Percentiles rank a stretch among this genome's conserved stretches.
Evolutionary conservation across 2,329 filamentous ascomycete genomes (phyloP).

Genomic region (Colletotrichum sp.): DNA sequence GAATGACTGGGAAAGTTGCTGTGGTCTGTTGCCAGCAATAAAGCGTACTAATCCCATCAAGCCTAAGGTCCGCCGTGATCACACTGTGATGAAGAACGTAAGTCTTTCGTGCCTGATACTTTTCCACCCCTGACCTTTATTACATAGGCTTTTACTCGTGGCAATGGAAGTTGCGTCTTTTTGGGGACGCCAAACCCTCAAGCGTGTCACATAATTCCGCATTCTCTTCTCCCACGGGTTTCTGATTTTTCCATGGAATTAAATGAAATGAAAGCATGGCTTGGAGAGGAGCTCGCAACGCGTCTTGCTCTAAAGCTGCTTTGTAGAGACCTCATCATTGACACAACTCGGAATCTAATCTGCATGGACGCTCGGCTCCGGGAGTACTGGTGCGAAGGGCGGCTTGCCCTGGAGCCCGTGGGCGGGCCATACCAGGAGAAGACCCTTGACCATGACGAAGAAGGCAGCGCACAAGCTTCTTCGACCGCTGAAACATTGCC

Average conservation of each 20-base stretch:
- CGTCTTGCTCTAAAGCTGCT: not conserved
- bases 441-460: not conserved
- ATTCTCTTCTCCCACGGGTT: not conserved
- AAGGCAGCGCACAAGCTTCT: not conserved
- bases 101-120: not conserved
- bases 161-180: not conserved
- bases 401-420: not conserved
- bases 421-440: not conserved
- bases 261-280: not conserved
- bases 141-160: not conserved
- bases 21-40: not conserved
- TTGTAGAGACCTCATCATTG: not conserved
- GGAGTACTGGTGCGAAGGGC: not conserved
- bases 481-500: too few relatives aligned
- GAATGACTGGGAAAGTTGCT: not conserved
- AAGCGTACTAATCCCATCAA: accelerated
- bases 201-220: not conserved
- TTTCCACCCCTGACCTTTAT: not conserved
- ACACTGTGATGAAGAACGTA: not conserved
- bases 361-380: not conserved
- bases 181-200: not conserved
- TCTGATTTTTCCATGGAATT: accelerated
- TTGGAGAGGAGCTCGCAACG: not conserved
- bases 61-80: not conserved
- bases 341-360: not conserved